phyloP scores from a whole-genome alignment of 805 yeast species.

The Maudiozyma barnettii region DNA sequence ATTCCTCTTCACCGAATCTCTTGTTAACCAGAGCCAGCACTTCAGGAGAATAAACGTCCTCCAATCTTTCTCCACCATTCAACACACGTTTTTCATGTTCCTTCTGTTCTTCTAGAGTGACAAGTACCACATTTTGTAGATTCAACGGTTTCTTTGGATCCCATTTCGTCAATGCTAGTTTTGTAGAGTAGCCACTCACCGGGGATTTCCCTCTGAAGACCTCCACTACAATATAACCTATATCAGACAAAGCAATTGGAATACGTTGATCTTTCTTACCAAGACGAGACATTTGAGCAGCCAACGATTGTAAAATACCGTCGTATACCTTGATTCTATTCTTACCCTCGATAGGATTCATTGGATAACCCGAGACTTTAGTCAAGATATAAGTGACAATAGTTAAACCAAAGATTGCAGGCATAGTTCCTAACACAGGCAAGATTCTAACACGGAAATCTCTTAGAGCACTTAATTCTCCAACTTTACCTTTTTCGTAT shows the following conservation, averaged over 20 bases:
- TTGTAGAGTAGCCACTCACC: constrained; percentile 69
- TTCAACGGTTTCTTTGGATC: constrained; percentile 54
- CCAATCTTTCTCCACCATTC: constrained; percentile 52
- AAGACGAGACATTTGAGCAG: constrained; percentile 77
- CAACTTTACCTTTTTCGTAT: constrained; percentile 49
- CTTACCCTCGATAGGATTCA: constrained; percentile 86
- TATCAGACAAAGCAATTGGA: constrained; percentile 64
- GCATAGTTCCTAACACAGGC: constrained; percentile 95
- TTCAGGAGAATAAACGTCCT: constrained; percentile 54
- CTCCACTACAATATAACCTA: constrained; percentile 80
- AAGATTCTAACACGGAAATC: constrained; percentile 89
- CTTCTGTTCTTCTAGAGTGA: constrained; percentile 83
- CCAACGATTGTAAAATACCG: constrained; percentile 67
- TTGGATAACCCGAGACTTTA: constrained; percentile 74
- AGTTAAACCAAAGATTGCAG: constrained; percentile 90
- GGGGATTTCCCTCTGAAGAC: constrained; percentile 89
- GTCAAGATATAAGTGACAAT: constrained; percentile 79
- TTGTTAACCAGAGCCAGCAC: constrained; percentile 47
- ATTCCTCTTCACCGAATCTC: constrained; percentile 67
- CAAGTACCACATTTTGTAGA: constrained; percentile 70
- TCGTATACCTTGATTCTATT: constrained; percentile 81
- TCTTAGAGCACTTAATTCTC: constrained; percentile 74
- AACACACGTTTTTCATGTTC: constrained; percentile 70
- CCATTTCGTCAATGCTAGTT: constrained; percentile 80
- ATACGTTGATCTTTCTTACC: constrained; percentile 65